Evolutionary conservation across 768 basidiomycete species (phyloP).

Genomic region (Termitomyces sp.): DNA sequence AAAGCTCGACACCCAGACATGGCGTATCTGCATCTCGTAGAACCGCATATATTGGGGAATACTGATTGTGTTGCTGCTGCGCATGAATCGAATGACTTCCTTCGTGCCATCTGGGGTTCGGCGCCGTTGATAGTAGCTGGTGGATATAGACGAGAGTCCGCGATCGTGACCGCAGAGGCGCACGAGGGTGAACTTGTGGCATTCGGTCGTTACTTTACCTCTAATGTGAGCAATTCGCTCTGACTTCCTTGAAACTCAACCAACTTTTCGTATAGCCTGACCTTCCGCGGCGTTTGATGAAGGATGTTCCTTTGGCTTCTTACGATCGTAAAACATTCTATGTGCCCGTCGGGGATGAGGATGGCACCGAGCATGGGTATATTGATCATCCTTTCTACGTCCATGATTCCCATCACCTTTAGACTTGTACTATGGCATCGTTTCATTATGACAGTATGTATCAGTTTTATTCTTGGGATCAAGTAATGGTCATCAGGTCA

Average conservation of each 20-base stretch:
- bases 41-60: constrained; percentile 30
- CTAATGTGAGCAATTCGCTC: constrained; percentile 27
- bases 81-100: constrained; percentile 40
- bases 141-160: constrained; percentile 40
- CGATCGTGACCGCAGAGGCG: constrained; percentile 33
- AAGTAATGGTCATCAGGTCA: not conserved
- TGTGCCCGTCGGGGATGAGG: not conserved
- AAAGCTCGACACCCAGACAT: constrained; percentile 36
- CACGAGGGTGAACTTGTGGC: constrained; percentile 25
- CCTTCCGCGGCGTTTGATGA: not conserved
- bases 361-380: constrained; percentile 1
- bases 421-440: constrained; percentile 12
- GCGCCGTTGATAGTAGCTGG: constrained; percentile 40
- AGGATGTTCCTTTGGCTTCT: not conserved
- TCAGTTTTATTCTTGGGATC: not conserved
- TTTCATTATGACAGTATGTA: not conserved
- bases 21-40: constrained; percentile 54
- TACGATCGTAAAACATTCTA: constrained; percentile 6
- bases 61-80: constrained; percentile 10
- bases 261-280: not conserved
- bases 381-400: not conserved
- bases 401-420: not conserved
- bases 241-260: not conserved
- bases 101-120: constrained; percentile 47
- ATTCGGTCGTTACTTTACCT: constrained; percentile 29